Evolutionary conservation across 192 early-diverging fungal genomes (phyloP).

Genomic region (Coemansia asiatica): DNA sequence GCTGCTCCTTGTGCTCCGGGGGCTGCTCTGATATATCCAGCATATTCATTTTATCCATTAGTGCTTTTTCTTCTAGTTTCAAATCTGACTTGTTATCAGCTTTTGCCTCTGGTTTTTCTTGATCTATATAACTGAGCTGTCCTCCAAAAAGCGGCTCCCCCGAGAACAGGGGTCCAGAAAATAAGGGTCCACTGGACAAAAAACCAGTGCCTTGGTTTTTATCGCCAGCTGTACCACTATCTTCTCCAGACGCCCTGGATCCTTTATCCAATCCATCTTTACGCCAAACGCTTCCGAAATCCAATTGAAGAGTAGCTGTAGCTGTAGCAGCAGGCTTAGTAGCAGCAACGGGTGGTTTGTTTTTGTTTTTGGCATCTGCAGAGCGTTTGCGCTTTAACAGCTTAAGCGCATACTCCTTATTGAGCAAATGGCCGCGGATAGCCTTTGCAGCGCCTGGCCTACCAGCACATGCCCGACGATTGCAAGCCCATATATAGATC

Average conservation of each 20-base stretch:
- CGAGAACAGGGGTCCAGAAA: slow-evolving; percentile 17
- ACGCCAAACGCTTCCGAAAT: slow-evolving; percentile 53
- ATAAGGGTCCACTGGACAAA: neutral
- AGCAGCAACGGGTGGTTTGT: neutral
- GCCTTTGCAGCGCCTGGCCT: slow-evolving; percentile 61
- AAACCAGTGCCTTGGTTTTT: neutral
- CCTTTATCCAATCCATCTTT: neutral
- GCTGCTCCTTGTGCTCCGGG: slow-evolving; percentile 1
- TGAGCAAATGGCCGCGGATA: slow-evolving; percentile 63
- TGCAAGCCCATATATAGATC: slow-evolving; percentile 82
- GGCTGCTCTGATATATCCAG: neutral
- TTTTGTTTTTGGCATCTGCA: slow-evolving; percentile 3
- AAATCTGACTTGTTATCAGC: neutral
- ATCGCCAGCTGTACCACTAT: neutral
- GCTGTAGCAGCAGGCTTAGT: neutral
- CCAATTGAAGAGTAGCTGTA: slow-evolving; percentile 9
- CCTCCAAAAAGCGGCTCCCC: slow-evolving; percentile 32
- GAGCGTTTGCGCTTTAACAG: slow-evolving; percentile 38
- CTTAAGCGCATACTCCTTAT: slow-evolving; percentile 63
- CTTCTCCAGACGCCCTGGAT: neutral
- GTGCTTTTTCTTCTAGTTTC: neutral
- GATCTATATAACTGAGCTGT: neutral
- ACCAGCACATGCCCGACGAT: slow-evolving; percentile 69
- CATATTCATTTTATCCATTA: neutral
- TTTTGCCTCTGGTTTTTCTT: neutral